These are phyloP conservation scores for Xylariales sp. DNA, from an alignment of 2,329 filamentous ascomycete species.

Conservation along the genomic window DNA sequence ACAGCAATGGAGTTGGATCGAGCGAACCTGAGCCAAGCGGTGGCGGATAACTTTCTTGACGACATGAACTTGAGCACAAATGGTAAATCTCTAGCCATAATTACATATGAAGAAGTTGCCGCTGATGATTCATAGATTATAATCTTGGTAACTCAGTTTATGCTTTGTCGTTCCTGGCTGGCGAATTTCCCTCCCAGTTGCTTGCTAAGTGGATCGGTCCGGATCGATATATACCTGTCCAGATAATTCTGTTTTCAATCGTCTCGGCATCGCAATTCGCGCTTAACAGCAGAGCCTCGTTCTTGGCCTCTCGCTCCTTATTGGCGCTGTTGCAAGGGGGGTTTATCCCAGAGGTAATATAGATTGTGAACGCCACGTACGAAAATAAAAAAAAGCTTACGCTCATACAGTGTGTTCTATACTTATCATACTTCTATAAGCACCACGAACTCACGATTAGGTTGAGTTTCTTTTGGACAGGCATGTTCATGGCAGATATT, in stretches of 20 bases:
- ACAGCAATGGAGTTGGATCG: slow-evolving; percentile 63
- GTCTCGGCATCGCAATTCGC: slow-evolving; percentile 48
- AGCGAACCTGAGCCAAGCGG: slow-evolving; percentile 59
- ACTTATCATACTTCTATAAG: slow-evolving; percentile 51
- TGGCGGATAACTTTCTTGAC: slow-evolving; percentile 60
- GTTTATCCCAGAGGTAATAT: slow-evolving; percentile 49
- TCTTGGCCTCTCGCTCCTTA: slow-evolving; percentile 45
- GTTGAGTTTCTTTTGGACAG: slow-evolving; percentile 53
- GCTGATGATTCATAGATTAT: slow-evolving; percentile 51
- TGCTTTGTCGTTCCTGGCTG: slow-evolving; percentile 63
- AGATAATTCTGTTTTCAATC: slow-evolving; percentile 47
- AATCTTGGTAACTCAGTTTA: slow-evolving; percentile 68
- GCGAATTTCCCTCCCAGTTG: slow-evolving; percentile 71
- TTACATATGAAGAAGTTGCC: background rate
- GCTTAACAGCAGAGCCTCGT: slow-evolving; percentile 41
- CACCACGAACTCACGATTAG: slow-evolving; percentile 54
- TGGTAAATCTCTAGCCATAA: slow-evolving; percentile 46
- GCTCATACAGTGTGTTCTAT: slow-evolving; percentile 45
- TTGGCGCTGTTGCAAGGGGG: slow-evolving; percentile 48
- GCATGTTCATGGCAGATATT: slow-evolving; percentile 50
- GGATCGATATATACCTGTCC: slow-evolving; percentile 48
- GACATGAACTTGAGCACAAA: slow-evolving; percentile 59
- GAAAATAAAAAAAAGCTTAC: background rate
- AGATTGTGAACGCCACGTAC: background rate
- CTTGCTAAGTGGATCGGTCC: slow-evolving; percentile 62